phyloP scores from a whole-genome alignment of 192 early-diverging fungal genomes.

The Entomortierella parvispora region DNA sequence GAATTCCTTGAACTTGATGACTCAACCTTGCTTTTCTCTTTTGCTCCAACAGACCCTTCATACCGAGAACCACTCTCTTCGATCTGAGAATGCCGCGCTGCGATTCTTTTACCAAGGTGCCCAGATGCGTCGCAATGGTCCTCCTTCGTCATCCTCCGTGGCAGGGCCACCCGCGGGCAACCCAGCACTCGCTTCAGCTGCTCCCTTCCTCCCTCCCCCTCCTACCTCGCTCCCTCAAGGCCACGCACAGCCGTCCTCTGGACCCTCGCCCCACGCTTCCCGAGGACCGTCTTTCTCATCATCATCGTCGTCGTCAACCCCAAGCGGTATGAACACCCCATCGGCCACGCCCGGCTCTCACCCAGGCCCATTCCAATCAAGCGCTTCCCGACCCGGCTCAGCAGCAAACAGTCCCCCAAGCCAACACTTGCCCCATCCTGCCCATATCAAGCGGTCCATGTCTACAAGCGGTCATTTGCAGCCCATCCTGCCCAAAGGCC shows the following conservation, averaged over 20 bases:
- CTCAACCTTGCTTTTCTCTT: background rate
- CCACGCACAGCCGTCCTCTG: background rate
- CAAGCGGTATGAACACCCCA: conserved; percentile 23
- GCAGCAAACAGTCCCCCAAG: conserved; percentile 43
- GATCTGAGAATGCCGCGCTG: conserved; percentile 45
- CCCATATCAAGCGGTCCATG: conserved; percentile 19
- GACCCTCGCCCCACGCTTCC: conserved; percentile 1
- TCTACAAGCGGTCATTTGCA: conserved; percentile 34
- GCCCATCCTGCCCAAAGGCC: conserved; percentile 40
- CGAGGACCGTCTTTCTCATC: background rate
- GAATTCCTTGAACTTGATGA: no score
- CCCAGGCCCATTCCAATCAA: conserved; percentile 25
- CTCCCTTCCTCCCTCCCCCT: no score
- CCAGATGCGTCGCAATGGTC: conserved; percentile 30
- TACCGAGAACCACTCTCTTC: conserved; percentile 43
- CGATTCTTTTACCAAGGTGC: conserved; percentile 52
- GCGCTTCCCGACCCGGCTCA: no score
- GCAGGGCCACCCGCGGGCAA: no score
- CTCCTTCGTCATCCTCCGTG: conserved; percentile 6
- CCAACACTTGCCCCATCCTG: conserved; percentile 9
- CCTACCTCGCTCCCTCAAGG: no score
- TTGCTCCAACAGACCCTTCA: conserved; percentile 16
- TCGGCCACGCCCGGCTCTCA: conserved; percentile 43
- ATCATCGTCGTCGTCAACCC: background rate
- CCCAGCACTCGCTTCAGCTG: no score